phyloP scores from a whole-genome alignment of 1,284 basidiomycete species.

The Microbotryum silenes-acaulis region DNA sequence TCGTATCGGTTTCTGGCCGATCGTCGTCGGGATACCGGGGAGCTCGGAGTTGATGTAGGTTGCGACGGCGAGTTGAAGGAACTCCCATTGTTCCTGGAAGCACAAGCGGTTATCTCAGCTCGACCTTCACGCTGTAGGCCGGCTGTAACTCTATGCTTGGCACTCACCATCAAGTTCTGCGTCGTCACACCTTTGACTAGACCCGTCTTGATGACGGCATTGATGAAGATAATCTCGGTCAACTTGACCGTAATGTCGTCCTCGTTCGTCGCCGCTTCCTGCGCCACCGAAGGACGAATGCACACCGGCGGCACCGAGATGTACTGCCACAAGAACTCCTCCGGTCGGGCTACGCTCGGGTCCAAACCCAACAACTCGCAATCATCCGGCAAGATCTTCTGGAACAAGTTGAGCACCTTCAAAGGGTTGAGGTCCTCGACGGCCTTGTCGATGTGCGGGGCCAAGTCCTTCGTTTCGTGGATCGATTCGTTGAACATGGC shows the following conservation, averaged over 20 bases:
- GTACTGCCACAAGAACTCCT: slow-evolving; percentile 99
- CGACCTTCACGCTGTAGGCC: not conserved
- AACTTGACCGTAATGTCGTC: slow-evolving; percentile 97
- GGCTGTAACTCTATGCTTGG: not conserved
- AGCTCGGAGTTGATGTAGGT: slow-evolving; percentile 99
- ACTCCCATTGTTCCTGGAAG: slow-evolving; percentile 91
- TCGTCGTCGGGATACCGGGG: slow-evolving; percentile 78
- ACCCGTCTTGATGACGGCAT: slow-evolving; percentile 84
- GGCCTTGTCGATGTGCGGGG: slow-evolving; percentile 77
- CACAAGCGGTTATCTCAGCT: not conserved
- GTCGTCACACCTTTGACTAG: slow-evolving; percentile 81
- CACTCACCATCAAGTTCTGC: slow-evolving; percentile 72
- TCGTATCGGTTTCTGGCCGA: slow-evolving; percentile 79
- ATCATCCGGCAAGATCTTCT: slow-evolving; percentile 89
- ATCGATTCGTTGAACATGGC: slow-evolving; percentile 73
- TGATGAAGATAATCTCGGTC: slow-evolving; percentile 93
- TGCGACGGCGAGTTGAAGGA: slow-evolving; percentile 85
- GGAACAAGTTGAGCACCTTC: slow-evolving; percentile 88
- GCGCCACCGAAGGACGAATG: slow-evolving; percentile 92
- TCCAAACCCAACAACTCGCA: slow-evolving; percentile 89
- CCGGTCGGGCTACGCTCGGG: slow-evolving; percentile 82
- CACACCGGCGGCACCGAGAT: slow-evolving; percentile 96
- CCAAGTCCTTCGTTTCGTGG: slow-evolving; percentile 78
- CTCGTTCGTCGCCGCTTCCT: slow-evolving; percentile 91
- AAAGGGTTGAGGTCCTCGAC: slow-evolving; percentile 93